Base-by-base conservation (phyloP, 1,284 basidiomycete genomes). In the Naganishia sp. region DNA sequence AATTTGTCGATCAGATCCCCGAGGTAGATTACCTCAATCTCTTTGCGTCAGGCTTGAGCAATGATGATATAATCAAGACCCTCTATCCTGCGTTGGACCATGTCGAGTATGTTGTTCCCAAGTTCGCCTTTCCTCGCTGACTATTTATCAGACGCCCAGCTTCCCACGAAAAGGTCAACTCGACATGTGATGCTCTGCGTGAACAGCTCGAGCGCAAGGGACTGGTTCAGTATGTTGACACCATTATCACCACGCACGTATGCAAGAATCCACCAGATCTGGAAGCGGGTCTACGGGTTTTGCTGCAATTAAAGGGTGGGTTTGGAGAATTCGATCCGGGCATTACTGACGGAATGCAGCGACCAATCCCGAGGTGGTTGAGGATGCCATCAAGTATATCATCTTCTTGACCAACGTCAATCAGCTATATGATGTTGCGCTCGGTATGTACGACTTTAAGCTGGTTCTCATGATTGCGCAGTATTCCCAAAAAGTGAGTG, bases 371-470 rank as follows among this genome's bases (percentile, higher is more conserved):
- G 84, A 86, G 45, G 80, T 92, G 0, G 91, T 96, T 5, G 93
- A 98, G 75, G 94, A 97, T 65, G 95, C 95, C 2, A 90, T 98
- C 73, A 97, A 95, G 77, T 99, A 99, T 75, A 90, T 99, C 77
- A 96, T 99, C 77, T 99, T 98, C 84, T 85, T 99, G 39, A 92
- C 93, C 18, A 93, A 98, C 74, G 92, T 94, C 0, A 88, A 99
- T 73, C 85, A 85, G 69, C 84, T 99, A 2, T 99, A 94, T 80
- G 88, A 98, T 75, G 90, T 90, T 6, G 96, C 96, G 1, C 84
- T 99, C 28, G 95, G 96, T 28, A 98, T 98, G 93, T 99, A 99
- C 79, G 93, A 99, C 79, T 97, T 99, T 80, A 88, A 90, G 25
- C 83, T 99, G 2, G 94, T 97, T 2, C 83, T 99, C 41, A 88